Conservation (phyloP, 805 yeast genomes). For the Tetrapisispora namnaoensis region DNA sequence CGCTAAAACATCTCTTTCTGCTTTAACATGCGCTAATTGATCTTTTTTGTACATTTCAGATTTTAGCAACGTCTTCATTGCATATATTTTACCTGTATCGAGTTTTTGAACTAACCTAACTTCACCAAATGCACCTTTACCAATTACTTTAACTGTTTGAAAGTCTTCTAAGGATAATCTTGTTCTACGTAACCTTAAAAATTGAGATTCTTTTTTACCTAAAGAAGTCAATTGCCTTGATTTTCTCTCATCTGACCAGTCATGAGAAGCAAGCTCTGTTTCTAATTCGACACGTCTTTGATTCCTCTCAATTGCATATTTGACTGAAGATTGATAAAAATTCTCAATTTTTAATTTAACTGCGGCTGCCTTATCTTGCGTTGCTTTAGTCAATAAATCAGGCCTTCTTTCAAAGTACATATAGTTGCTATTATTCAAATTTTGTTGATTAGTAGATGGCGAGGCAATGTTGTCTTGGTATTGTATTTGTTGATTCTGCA, state of each 20-base stretch:
- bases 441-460: slow-evolving; percentile 24
- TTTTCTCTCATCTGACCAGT: slow-evolving; percentile 76
- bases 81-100: slow-evolving; percentile 84
- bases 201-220: slow-evolving; percentile 84
- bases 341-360: slow-evolving; percentile 75
- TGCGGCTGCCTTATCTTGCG: slow-evolving; percentile 80
- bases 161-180: slow-evolving; percentile 75
- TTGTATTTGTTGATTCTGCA: slow-evolving; percentile 18
- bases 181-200: slow-evolving; percentile 75
- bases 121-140: slow-evolving; percentile 98
- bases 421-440: slow-evolving; percentile 34
- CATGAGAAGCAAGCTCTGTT: slow-evolving; percentile 54
- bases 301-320: slow-evolving; percentile 90
- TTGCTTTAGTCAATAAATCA: slow-evolving; percentile 54
- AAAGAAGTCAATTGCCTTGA: slow-evolving; percentile 70
- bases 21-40: slow-evolving; percentile 89
- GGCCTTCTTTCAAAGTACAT: slow-evolving; percentile 79
- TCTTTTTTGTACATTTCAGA: slow-evolving; percentile 92
- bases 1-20: slow-evolving; percentile 91
- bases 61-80: slow-evolving; percentile 86
- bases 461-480: slow-evolving; percentile 5
- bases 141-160: slow-evolving; percentile 77
- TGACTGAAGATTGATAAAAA: slow-evolving; percentile 74
- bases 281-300: slow-evolving; percentile 85
- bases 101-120: slow-evolving; percentile 87